Base-by-base conservation (phyloP, 2,329 filamentous ascomycete genomes). In the Claviceps pazoutovae region DNA sequence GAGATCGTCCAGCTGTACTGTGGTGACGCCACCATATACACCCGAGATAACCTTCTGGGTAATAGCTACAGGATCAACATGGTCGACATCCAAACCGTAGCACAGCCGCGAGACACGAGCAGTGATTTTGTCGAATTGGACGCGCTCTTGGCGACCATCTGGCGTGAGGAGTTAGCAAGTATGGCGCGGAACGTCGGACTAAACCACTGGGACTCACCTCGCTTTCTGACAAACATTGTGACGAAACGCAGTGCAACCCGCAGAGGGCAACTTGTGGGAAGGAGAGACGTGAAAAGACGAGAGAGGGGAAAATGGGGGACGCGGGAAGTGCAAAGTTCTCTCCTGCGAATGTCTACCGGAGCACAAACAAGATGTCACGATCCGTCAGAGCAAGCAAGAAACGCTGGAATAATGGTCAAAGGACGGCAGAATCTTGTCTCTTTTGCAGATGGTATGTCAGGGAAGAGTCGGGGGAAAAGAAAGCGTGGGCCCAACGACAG, bases 71-170 rank as follows among this genome's bases (percentile, higher is more conserved):
- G 93, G 88, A 73, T 98, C 93, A 64, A 98, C 88, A 75, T 98
- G 93, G 61, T 79, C 91, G 49, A 86, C 81, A 67, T 98, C 93
- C 54, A 98, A 84, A 59, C 91, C 91, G 71, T 98, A 98, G 80
- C 93, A 98, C 66, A 98, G 78, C 64, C 93, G 83, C 46, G 93
- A 97, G 60, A 98, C 93, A 71, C 93, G 89, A 63, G 93, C 93
- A 65, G 93, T 97, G 80, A 98, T 98, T 77, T 98, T 98, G 79
- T 98, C 93, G 76, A 98, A 98, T 71, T 98, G 93, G 59, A 98
- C 93, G 71, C 93, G 93, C 80, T 98, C 93, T 77, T 97, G 95
- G 78, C 93, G 93, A 74, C 91, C 91, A 80, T 98, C 93, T 97
- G 52, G 11, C 16, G 17, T 9, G 21, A 23, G 8, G n/a, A 60